phyloP scores from a whole-genome alignment of 2,329 filamentous ascomycete genomes.

The Calonectria leucothoes region DNA sequence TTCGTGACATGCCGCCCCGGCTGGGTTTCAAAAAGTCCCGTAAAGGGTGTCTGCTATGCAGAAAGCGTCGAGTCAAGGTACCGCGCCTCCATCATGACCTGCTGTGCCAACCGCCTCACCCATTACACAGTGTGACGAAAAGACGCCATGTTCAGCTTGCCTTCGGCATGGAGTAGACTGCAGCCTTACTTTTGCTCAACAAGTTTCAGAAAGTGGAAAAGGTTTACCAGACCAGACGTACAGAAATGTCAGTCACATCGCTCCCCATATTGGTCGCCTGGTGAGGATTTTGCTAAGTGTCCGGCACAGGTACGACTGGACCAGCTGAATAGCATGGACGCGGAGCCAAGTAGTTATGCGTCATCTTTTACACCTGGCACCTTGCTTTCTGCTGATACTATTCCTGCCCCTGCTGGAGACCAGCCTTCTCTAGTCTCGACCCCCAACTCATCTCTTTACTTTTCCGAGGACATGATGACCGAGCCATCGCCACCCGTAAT shows the following conservation, averaged over 20 bases:
- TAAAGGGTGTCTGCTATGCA: background rate
- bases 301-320: background rate
- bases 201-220: background rate
- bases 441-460: background rate
- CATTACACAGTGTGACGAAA: background rate
- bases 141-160: background rate
- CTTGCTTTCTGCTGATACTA: background rate
- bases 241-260: background rate
- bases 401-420: background rate
- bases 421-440: background rate
- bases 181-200: background rate
- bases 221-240: background rate
- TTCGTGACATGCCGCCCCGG: too few relatives aligned
- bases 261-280: background rate
- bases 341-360: background rate
- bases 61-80: constrained; percentile 1
- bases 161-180: background rate
- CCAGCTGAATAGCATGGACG: background rate
- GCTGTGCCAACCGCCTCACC: background rate
- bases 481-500: background rate
- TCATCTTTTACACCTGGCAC: background rate
- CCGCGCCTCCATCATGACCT: background rate
- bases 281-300: background rate
- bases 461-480: background rate
- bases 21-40: background rate